Evolutionary conservation across 192 early-diverging fungal genomes (phyloP), one percentile per base, ranked within the genome.

Genomic region (Coemansia sp.): DNA sequence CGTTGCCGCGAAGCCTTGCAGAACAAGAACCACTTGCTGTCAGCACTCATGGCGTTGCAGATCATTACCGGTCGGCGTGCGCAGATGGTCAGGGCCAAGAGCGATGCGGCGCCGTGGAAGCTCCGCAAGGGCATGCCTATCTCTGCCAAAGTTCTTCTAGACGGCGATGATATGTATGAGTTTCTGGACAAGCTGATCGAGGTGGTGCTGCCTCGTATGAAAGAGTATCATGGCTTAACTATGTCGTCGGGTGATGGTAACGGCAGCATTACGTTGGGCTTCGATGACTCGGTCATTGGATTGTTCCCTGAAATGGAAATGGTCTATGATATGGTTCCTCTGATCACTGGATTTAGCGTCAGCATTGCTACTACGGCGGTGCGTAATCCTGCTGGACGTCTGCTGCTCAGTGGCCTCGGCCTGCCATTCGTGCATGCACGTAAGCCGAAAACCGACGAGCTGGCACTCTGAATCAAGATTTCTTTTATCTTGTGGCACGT

Each of bases 301-400:
- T 74, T 91, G 51, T 99, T 97, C 81, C 96, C 94, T 5, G 96
- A 99, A 75, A 93, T 99, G 61, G 96, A 99, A 70, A 86, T 85
- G 33, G 88, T 91, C 63, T 97, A 94, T 70, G 96, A 99, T 52
- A 84, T 89, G 80, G 94, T 89, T 64, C 96, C 96, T 10, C 66
- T 84, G 51, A 81, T 96, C 69, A 92, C 89, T 21, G 92, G 92
- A 16, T 93, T 94, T 63, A 83, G 86, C 47, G 86, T 99, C 49
- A 84, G 83, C 20, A 86, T 97, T 58, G 80, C 86, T 43, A 96
- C 94, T 5, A 89, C 91, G 2, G 93, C 87, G 3, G 75, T 74
- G 59, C 87, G 79, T 37, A 91, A 94, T 62, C 63, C 82, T 30
- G 86, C 89, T 31, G 88, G 88, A 5, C 84, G 88, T 16, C 61